phyloP scores from a whole-genome alignment of 2,329 filamentous ascomycete species.

The Aspergillus fumigatiaffinis region DNA sequence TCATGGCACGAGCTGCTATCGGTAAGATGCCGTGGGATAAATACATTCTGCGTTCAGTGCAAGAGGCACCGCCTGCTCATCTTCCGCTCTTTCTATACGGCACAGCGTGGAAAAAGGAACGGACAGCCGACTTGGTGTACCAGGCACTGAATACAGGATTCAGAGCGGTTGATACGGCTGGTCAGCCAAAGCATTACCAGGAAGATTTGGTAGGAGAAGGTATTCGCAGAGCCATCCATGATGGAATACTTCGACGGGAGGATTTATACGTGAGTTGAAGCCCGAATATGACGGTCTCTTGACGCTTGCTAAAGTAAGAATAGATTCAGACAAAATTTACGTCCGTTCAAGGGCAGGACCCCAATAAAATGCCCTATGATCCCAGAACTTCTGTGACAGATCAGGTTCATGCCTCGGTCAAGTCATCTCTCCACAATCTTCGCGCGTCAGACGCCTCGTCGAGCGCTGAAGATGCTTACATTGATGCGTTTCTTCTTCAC shows the following conservation, averaged over 20 bases:
- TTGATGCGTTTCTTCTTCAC: slow-evolving; percentile 59
- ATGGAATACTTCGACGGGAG: slow-evolving; percentile 55
- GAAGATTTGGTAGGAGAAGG: slow-evolving; percentile 68
- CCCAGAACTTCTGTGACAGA: slow-evolving; percentile 54
- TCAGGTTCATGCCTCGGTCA: slow-evolving; percentile 65
- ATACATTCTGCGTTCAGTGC: slow-evolving; percentile 24
- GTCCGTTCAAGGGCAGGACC: slow-evolving; percentile 59
- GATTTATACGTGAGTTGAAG: slow-evolving; percentile 59
- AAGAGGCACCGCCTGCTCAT: slow-evolving; percentile 19
- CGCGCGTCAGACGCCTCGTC: slow-evolving; percentile 23
- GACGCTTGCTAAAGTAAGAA: neutral
- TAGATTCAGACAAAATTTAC: slow-evolving; percentile 84
- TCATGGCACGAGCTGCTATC: slow-evolving; percentile 21
- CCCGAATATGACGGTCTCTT: neutral
- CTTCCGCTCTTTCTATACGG: slow-evolving; percentile 63
- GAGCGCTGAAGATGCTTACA: slow-evolving; percentile 44
- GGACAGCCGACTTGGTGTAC: slow-evolving; percentile 64
- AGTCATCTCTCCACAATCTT: slow-evolving; percentile 64
- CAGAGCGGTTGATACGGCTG: slow-evolving; percentile 70
- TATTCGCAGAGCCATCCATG: slow-evolving; percentile 57
- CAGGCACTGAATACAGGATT: slow-evolving; percentile 67
- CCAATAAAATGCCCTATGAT: slow-evolving; percentile 60
- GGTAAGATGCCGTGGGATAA: slow-evolving; percentile 30
- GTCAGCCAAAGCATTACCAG: slow-evolving; percentile 73
- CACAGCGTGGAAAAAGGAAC: slow-evolving; percentile 79